Base-by-base conservation (phyloP, 2,329 filamentous ascomycete genomes). In the Apiospora sp. region DNA sequence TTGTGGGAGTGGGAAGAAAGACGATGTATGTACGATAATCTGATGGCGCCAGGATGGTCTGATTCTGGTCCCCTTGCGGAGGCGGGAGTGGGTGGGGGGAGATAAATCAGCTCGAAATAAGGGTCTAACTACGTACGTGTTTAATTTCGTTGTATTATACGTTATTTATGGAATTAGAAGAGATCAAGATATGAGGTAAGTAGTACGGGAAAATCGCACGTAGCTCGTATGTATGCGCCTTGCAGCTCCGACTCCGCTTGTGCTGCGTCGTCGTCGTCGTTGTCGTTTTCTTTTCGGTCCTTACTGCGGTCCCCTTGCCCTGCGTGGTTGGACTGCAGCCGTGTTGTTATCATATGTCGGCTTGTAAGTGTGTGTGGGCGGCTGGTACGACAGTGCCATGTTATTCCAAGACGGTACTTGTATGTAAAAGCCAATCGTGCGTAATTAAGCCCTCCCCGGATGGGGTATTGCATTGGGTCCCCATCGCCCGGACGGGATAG, bases 1-100 rank as follows among this genome's bases (percentile, higher is more conserved):
- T 12, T 22, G 46, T 49, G 7, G 44, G 46, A 49, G 30, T 22
- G 37, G 37, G 37, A 34, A 4, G 54, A 16, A 30, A 34, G 30
- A 61, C 30, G 54, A 61, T 61, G 54, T 61, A 61, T 34, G 54
- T 61, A 61, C 54, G 54, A 61, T 61, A 19, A 19, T 12, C 30
- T 61, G 54, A 61, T 37, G 54, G 54, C 34, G 16, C 54, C 22
- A 61, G 54, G 54, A 16, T 61, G 54, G 54, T 61, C 54, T 37
- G 54, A 61, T 61, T 7, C 34, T 61, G 16, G 27, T 30, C 19
- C 51, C 51, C 54, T 61, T 16, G 54, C 54, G 54, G 54, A 34
- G 54, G 27, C 37, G 19, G 19, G 54, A 61, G 54, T 7, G 24
- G 14, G 51, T 5, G 51, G 51, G 10, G 24, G 24, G 27, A 30